Percentiles rank a stretch among this genome's conserved stretches.
Evolutionary conservation across 177 flowering plant species (phyloP).

Genomic region (Telopea speciosissima): DNA sequence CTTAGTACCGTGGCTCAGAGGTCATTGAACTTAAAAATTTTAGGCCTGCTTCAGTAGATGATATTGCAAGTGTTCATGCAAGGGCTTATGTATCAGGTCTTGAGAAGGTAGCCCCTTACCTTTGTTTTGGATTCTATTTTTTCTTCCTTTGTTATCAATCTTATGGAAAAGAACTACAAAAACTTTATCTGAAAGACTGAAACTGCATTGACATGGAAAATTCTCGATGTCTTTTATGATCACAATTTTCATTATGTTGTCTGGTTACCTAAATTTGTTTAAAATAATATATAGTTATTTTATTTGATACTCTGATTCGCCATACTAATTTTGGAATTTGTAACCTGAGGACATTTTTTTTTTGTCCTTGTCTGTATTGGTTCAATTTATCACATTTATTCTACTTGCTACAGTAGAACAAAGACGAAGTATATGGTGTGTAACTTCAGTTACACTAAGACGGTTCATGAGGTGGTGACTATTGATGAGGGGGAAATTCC

Average conservation of each 20-base stretch:
- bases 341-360: neutral
- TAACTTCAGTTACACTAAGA: too few relatives aligned
- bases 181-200: neutral
- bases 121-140: neutral
- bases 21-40: conserved; percentile 58
- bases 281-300: neutral
- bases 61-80: conserved; percentile 74
- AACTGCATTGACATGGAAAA: neutral
- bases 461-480: too few relatives aligned
- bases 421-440: too few relatives aligned
- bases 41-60: conserved; percentile 69
- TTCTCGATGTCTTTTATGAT: neutral
- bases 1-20: conserved; percentile 62
- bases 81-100: conserved; percentile 74
- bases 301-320: neutral
- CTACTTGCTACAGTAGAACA: too few relatives aligned
- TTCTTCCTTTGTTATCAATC: neutral
- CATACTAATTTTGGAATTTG: neutral
- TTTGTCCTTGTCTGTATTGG: neutral
- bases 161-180: neutral
- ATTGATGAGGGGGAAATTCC: too few relatives aligned
- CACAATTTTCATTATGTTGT: neutral
- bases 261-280: neutral
- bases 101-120: conserved; percentile 57
- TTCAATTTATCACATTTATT: neutral